phyloP scores from a whole-genome alignment of 2,329 filamentous ascomycete species.

The Curvularia sp. region DNA sequence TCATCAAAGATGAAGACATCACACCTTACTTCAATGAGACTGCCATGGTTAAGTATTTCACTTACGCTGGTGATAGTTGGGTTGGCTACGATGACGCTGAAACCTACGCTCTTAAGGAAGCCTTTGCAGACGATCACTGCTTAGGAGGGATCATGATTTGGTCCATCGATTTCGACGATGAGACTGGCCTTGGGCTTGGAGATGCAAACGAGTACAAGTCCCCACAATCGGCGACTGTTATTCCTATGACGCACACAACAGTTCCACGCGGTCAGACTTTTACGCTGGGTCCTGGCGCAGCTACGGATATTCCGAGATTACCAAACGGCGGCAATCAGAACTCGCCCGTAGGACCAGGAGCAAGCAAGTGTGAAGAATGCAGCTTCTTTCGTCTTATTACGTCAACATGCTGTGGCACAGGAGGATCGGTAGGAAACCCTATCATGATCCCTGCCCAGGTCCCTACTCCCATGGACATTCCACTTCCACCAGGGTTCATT shows the following conservation, averaged over 20 bases:
- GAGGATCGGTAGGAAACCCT: slow-evolving; percentile 15
- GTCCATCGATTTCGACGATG: slow-evolving; percentile 26
- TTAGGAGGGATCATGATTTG: slow-evolving; percentile 37
- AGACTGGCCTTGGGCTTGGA: slow-evolving; percentile 18
- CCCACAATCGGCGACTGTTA: slow-evolving; percentile 15
- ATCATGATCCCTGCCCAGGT: slow-evolving; percentile 14
- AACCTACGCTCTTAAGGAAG: slow-evolving; percentile 56
- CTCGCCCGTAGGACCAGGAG: slow-evolving; percentile 10
- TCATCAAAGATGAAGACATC: slow-evolving; percentile 32
- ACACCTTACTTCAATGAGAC: slow-evolving; percentile 32
- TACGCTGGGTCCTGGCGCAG: slow-evolving; percentile 8
- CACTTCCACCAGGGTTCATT: slow-evolving; percentile 14
- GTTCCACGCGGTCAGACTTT: slow-evolving; percentile 12
- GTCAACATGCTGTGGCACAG: slow-evolving; percentile 19
- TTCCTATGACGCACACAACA: slow-evolving; percentile 7
- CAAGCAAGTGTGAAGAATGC: slow-evolving; percentile 16
- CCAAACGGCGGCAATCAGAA: slow-evolving; percentile 19
- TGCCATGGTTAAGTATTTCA: slow-evolving; percentile 44
- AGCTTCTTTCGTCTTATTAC: slow-evolving; percentile 21
- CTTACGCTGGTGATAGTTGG: slow-evolving; percentile 45
- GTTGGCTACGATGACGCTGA: slow-evolving; percentile 51
- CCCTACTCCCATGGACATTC: slow-evolving; percentile 19
- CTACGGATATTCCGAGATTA: slow-evolving; percentile 15
- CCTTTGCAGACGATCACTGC: slow-evolving; percentile 46
- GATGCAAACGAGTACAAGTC: slow-evolving; percentile 14